phyloP scores from a whole-genome alignment of 176 grass and related monocot genomes.

The Hordeum marinum region DNA sequence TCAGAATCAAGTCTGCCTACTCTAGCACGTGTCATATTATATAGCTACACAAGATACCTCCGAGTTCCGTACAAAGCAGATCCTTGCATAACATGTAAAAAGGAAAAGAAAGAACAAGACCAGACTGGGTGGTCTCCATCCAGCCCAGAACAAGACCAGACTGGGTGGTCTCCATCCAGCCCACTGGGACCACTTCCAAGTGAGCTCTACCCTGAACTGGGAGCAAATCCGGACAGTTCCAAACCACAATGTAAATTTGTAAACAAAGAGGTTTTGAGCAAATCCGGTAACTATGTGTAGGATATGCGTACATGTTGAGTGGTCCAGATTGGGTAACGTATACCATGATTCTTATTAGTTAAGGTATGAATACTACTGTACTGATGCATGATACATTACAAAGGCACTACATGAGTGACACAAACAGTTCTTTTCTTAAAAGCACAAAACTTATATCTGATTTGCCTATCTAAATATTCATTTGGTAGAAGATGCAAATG shows the following conservation, averaged over 20 bases:
- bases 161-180: neutral
- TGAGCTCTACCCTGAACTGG: neutral
- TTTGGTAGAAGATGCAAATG: neutral
- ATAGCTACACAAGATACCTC: neutral
- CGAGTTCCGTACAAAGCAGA: neutral
- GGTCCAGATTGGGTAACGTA: neutral
- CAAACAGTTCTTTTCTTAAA: neutral
- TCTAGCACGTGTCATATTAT: neutral
- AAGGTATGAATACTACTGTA: slow-evolving; percentile 6
- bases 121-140: neutral
- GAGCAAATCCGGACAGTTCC: neutral
- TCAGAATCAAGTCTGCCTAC: neutral
- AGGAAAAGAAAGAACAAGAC: neutral
- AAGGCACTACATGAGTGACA: neutral
- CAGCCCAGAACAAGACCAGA: neutral
- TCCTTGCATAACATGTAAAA: neutral
- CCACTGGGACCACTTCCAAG: neutral
- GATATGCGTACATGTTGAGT: neutral
- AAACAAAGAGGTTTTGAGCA: neutral
- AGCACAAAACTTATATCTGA: neutral
- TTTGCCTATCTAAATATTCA: neutral
- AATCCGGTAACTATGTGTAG: neutral
- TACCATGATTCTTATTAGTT: neutral
- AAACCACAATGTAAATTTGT: neutral
- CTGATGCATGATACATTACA: neutral